A percentile compares a stretch with the other conserved stretches of the same genome.
Evolutionary conservation across 257 asterid species (phyloP).

Genomic region (Solanum lignicaule): DNA sequence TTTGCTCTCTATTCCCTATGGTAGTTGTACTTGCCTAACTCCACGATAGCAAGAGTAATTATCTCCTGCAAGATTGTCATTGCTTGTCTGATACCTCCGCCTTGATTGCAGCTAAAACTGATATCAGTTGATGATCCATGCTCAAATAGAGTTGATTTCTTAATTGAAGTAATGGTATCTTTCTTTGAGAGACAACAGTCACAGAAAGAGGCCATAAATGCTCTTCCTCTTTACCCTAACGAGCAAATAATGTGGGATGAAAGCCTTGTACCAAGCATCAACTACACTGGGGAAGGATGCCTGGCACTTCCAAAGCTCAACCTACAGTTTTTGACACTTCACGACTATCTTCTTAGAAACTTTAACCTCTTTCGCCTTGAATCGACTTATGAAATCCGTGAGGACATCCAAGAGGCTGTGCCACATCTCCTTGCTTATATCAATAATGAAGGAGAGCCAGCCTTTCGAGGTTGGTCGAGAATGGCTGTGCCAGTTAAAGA

Average conservation of each 20-base stretch:
- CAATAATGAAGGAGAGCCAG: conserved; percentile 92
- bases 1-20: neutral
- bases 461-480: conserved; percentile 99
- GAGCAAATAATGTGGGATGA: conserved; percentile 99
- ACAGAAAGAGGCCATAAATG: conserved; percentile 94
- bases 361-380: conserved; percentile 98
- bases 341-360: conserved; percentile 93
- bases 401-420: conserved; percentile 97
- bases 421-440: conserved; percentile 87
- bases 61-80: neutral
- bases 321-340: conserved; percentile 89
- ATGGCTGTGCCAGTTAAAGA: conserved; percentile 95
- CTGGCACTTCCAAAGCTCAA: conserved; percentile 97
- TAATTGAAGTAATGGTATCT: conserved; percentile 84
- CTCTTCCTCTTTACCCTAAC: conserved; percentile 95
- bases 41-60: neutral
- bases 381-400: conserved; percentile 97
- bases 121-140: conserved; percentile 77
- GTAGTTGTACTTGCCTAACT: neutral
- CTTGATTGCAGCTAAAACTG: conserved; percentile 62
- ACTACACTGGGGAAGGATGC: conserved; percentile 99
- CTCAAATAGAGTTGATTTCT: conserved; percentile 92
- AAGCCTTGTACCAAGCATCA: conserved; percentile 97
- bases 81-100: neutral
- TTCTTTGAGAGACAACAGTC: conserved; percentile 92